A percentile compares a stretch with the other conserved stretches of the same genome.
These are phyloP conservation scores for Francoa sonchifolia DNA, from an alignment of 441 rosid genomes.

Conservation along the genomic window DNA sequence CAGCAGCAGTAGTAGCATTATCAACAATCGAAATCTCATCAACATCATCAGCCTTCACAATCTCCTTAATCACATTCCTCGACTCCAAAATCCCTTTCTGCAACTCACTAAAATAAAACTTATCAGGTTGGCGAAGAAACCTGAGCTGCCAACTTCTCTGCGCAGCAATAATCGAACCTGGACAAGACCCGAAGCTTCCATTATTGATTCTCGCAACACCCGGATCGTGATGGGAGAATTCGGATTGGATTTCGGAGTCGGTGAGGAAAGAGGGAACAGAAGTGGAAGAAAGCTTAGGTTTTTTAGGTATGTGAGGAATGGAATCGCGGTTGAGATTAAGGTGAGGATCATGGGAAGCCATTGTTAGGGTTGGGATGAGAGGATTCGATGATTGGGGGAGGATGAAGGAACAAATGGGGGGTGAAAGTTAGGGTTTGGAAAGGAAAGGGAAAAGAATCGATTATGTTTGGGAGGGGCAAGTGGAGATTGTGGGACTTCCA, in stretches of 20 bases:
- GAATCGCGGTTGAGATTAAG: no score
- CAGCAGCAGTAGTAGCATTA: constrained; percentile 86
- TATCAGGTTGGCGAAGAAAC: constrained; percentile 65
- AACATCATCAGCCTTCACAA: constrained; percentile 63
- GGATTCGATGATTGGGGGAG: no score
- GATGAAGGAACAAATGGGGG: no score
- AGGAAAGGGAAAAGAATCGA: no score
- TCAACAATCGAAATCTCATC: constrained; percentile 74
- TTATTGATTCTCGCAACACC: constrained; percentile 59
- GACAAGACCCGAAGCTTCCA: constrained; percentile 88
- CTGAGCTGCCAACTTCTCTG: constrained; percentile 49
- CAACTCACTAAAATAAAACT: constrained; percentile 53
- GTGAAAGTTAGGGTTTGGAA: no score
- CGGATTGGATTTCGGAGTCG: constrained; percentile 33
- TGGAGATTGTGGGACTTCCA: no score
- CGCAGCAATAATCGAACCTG: constrained; percentile 46
- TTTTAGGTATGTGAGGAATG: constrained; percentile 20
- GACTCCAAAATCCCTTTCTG: constrained; percentile 41
- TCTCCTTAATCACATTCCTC: constrained; percentile 29
- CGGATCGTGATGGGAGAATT: constrained; percentile 69
- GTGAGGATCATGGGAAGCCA: no score
- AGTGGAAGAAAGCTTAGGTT: constrained; percentile 25
- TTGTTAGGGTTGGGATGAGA: no score
- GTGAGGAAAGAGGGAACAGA: constrained; percentile 23
- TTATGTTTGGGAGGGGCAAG: no score